Conservation (phyloP, 2,329 filamentous ascomycete species). For the Gaeumannomyces sp. region DNA sequence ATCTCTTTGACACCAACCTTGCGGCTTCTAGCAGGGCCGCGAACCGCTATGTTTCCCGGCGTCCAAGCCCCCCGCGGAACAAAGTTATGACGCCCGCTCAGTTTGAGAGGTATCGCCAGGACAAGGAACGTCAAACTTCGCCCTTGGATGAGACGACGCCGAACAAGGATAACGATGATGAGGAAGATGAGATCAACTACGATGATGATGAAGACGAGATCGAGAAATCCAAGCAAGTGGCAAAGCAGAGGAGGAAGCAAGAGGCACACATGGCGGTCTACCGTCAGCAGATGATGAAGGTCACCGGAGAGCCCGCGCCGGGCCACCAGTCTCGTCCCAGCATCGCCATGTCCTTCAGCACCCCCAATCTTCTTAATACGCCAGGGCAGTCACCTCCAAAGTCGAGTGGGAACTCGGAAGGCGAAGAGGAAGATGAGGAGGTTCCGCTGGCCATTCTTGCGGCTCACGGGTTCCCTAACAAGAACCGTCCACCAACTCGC, state of each 20-base stretch:
- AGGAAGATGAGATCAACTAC: constrained; percentile 58
- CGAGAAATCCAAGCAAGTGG: constrained; percentile 66
- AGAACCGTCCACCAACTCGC: constrained; percentile 65
- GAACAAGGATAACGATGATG: constrained; percentile 50
- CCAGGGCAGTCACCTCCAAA: constrained; percentile 30
- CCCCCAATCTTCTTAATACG: constrained; percentile 48
- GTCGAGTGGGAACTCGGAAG: constrained; percentile 32
- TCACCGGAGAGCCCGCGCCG: constrained; percentile 65
- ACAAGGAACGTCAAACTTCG: constrained; percentile 58
- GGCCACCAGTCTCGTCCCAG: constrained; percentile 44
- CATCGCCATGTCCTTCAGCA: constrained; percentile 53
- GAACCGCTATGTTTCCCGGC: constrained; percentile 29
- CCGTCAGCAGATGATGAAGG: constrained; percentile 94
- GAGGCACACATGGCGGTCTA: constrained; percentile 87
- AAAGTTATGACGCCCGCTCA: constrained; percentile 89
- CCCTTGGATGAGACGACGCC: constrained; percentile 34
- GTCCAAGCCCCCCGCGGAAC: constrained; percentile 41
- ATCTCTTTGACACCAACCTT: constrained; percentile 46
- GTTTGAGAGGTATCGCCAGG: constrained; percentile 74
- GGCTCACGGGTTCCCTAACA: constrained; percentile 81
- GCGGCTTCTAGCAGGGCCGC: constrained; percentile 30
- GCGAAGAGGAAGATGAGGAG: constrained; percentile 77
- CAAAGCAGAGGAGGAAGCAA: constrained; percentile 76
- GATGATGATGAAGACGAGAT: constrained; percentile 73
- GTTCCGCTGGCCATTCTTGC: constrained; percentile 80